These are phyloP conservation scores for Apiospora malaysiana DNA, from an alignment of 2,329 filamentous ascomycete species.

Conservation along the genomic window DNA sequence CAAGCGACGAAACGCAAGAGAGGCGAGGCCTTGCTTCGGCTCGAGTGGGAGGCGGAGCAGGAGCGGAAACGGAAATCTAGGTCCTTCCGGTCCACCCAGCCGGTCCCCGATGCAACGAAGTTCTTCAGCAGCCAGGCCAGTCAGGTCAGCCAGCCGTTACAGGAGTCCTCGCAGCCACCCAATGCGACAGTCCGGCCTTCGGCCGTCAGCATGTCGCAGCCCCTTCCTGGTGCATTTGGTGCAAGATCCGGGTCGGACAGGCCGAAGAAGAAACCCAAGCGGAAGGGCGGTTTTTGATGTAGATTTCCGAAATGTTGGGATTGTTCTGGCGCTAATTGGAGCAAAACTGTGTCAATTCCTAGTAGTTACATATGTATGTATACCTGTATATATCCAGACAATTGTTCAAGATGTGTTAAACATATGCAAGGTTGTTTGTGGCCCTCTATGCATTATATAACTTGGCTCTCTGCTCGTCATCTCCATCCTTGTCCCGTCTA, in stretches of 20 bases:
- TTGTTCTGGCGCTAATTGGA: not conserved
- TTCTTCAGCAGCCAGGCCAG: slow-evolving; percentile 32
- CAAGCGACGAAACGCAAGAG: slow-evolving; percentile 39
- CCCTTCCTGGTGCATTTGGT: slow-evolving; percentile 37
- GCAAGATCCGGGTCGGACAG: slow-evolving; percentile 28
- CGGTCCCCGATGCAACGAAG: slow-evolving; percentile 1
- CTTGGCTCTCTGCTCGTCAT: not conserved
- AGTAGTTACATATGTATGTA: not conserved
- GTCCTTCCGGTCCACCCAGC: slow-evolving; percentile 31
- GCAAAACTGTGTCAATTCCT: not conserved
- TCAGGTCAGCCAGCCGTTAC: slow-evolving; percentile 31
- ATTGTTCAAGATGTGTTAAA: not conserved
- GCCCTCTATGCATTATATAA: not conserved
- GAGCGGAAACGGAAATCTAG: slow-evolving; percentile 34
- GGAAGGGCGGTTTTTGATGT: slow-evolving; percentile 38
- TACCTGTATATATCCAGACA: not conserved
- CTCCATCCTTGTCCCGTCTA: not conserved
- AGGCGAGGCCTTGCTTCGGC: slow-evolving; percentile 36
- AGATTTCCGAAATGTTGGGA: not conserved
- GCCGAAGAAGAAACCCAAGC: slow-evolving; percentile 39
- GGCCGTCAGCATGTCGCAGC: slow-evolving; percentile 40
- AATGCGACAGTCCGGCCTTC: slow-evolving; percentile 14
- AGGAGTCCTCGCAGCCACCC: slow-evolving; percentile 24
- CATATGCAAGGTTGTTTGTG: not conserved
- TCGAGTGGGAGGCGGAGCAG: slow-evolving; percentile 34